These are phyloP conservation scores for Kondoa malvinella DNA, from an alignment of 768 basidiomycete species.

Conservation along the genomic window DNA sequence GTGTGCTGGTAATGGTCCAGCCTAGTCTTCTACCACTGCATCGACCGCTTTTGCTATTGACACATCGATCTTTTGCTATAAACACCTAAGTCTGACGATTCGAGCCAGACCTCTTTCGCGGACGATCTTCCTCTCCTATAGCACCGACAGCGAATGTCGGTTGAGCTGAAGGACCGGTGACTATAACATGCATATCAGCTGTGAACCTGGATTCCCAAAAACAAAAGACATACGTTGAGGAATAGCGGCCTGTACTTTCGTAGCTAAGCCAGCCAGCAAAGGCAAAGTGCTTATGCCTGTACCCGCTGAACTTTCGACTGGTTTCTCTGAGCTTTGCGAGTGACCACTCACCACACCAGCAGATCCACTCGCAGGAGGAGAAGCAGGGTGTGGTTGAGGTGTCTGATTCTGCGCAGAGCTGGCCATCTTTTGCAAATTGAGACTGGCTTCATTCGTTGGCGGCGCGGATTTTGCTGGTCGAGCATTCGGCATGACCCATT, in stretches of 20 bases:
- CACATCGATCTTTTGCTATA: too few species aligned
- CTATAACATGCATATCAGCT: too few species aligned
- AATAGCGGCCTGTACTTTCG: neutral
- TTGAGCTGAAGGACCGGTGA: too few species aligned
- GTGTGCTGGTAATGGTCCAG: too few species aligned
- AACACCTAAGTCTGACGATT: too few species aligned
- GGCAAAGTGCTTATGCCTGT: neutral
- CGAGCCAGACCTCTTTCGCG: too few species aligned
- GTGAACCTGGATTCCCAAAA: too few species aligned
- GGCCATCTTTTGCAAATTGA: neutral
- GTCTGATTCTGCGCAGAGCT: neutral
- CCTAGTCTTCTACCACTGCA: too few species aligned
- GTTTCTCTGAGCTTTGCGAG: neutral
- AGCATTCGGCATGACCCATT: slow-evolving; percentile 14
- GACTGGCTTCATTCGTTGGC: neutral
- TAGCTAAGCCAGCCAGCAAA: neutral
- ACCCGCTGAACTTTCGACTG: neutral
- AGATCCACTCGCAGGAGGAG: neutral
- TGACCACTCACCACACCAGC: neutral
- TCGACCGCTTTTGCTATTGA: too few species aligned
- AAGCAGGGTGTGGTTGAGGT: neutral
- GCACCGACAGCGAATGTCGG: too few species aligned
- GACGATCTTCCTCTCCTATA: too few species aligned
- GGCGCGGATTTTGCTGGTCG: neutral
- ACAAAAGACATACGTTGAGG: neutral